Base-by-base conservation (phyloP, 148 eudicot genomes). In the Chenopodium suecicum region DNA sequence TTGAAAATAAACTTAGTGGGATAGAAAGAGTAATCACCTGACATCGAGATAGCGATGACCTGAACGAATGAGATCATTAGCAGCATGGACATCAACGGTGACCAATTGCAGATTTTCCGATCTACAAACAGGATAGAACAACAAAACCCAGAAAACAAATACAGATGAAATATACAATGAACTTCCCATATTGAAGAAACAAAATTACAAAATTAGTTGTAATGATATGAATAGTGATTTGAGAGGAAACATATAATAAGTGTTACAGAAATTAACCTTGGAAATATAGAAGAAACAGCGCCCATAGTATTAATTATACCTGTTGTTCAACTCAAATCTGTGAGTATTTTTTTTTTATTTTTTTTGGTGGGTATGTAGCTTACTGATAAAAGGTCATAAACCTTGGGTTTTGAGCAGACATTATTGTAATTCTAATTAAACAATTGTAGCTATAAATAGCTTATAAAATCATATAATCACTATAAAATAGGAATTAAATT, bases 1-100 rank as follows among this genome's bases (percentile, higher is more conserved):
- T 48, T 10, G 13, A 48, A 48, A 48, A 1, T 48, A 48, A 9
- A 41, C 44, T 41, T 0, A 6, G 44, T 41, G 7, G 44, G 44
- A 41, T 0, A 4, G 13, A 48, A 3, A 48, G 13, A 79, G n/a
- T 11, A 48, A 54, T 10, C 86, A 91, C 97, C 97, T 92, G 27
- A 94, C 95, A 78, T 94, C 98, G 60, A 94, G 85, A 77, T 89
- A 94, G 22, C 86, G 90, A 41, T 90, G 86, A 73, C 92, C 92
- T 2, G 89, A 88, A 70, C 58, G 48, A 78, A 91, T 70, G 78
- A 92, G 88, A 56, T 85, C 56, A 66, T 84, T 86, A 65, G 94
- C 88, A 68, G 79, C 82, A 54, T 83, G 87, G 14, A 89, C 92
- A 83, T 92, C 93, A 56, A 94, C 79, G 17, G 91, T 92, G 76